Evolutionary conservation across 768 basidiomycete genomes (phyloP).

Genomic region (Naematelia aurantialba): DNA sequence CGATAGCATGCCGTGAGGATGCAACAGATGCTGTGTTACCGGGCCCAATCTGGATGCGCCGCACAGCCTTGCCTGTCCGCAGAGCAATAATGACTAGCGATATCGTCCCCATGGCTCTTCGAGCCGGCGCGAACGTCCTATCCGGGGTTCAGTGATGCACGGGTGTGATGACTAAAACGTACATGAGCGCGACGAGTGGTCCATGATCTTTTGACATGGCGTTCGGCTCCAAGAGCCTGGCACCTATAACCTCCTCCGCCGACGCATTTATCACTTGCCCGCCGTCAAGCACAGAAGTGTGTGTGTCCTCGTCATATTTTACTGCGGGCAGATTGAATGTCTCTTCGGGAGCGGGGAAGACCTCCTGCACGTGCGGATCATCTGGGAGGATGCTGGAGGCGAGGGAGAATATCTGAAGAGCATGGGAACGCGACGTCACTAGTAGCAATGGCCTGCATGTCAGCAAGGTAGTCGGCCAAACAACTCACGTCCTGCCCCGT

Average conservation of each 20-base stretch:
- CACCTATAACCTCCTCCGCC: constrained; percentile 10
- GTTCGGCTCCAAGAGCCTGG: neutral
- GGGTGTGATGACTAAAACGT: neutral
- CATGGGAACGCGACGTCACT: constrained; percentile 9
- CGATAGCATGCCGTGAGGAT: constrained; percentile 16
- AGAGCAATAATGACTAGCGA: constrained; percentile 21
- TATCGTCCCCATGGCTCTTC: neutral
- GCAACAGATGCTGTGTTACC: constrained; percentile 10
- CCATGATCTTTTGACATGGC: constrained; percentile 4
- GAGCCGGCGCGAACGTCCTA: constrained; percentile 6
- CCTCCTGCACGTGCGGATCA: constrained; percentile 30
- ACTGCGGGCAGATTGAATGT: constrained; percentile 24
- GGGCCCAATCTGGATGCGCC: constrained; percentile 18
- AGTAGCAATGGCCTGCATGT: constrained; percentile 24
- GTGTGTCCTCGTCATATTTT: constrained; percentile 10
- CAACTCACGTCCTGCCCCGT: constrained; percentile 24
- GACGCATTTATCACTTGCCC: neutral
- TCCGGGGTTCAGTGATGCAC: neutral
- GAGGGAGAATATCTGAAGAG: constrained; percentile 32
- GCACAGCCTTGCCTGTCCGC: constrained; percentile 19
- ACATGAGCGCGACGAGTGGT: constrained; percentile 14
- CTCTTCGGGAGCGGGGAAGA: constrained; percentile 30
- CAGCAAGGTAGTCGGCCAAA: neutral
- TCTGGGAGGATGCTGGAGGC: constrained; percentile 14
- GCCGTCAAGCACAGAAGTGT: constrained; percentile 4